These are phyloP conservation scores for Cenchrus purpureus DNA, from an alignment of 176 grass and related monocot species.

Conservation along the genomic window DNA sequence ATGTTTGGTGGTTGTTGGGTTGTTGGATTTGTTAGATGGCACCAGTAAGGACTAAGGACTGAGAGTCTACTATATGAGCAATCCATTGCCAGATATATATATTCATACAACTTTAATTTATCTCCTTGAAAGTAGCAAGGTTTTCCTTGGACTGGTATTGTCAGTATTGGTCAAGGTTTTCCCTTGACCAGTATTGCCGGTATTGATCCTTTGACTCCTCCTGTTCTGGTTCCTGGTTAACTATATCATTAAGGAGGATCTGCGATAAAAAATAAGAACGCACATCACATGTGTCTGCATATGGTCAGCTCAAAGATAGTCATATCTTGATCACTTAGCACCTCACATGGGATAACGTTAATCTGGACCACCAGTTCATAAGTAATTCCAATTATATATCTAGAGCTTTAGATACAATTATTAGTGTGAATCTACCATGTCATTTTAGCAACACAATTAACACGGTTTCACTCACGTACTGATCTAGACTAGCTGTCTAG, in stretches of 20 bases:
- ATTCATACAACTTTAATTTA: not conserved
- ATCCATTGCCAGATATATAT: not conserved
- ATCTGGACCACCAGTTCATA: not conserved
- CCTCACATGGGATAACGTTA: not conserved
- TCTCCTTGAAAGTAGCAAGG: not conserved
- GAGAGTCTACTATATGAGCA: not conserved
- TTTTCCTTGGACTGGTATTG: not conserved
- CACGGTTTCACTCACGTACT: not conserved
- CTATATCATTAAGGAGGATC: not conserved
- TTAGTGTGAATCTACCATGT: not conserved
- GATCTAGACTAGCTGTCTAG: not conserved
- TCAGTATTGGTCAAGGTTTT: no score
- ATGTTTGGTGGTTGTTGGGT: not conserved
- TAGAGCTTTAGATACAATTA: not conserved
- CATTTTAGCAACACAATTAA: not conserved
- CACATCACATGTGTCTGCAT: not conserved
- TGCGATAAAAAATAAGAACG: not conserved
- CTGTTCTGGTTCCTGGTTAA: not conserved
- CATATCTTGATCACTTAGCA: not conserved
- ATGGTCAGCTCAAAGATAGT: not conserved
- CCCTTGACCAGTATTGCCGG: no score
- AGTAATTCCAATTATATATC: not conserved
- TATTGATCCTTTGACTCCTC: not conserved
- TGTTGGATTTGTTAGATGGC: not conserved
- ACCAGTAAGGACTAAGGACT: not conserved